Evolutionary conservation across 2,329 filamentous ascomycete genomes (phyloP).

Genomic region (Phaeosphaeriaceae sp.): DNA sequence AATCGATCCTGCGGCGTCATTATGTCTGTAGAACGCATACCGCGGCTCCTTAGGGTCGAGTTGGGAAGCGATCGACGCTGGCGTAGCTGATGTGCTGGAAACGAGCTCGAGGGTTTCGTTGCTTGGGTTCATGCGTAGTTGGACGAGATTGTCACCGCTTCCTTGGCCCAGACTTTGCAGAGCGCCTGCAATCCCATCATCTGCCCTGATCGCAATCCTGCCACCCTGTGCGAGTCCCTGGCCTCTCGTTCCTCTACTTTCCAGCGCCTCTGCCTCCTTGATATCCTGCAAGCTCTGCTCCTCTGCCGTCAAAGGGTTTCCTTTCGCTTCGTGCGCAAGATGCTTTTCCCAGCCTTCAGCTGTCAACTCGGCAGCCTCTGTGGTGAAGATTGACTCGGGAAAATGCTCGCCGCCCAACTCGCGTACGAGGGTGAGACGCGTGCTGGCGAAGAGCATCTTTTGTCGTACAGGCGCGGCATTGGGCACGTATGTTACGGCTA

Average conservation of each 20-base stretch:
- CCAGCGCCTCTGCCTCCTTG: slow-evolving; percentile 77
- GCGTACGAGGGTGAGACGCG: slow-evolving; percentile 75
- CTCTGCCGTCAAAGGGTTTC: slow-evolving; percentile 79
- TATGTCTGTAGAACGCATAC: slow-evolving; percentile 79
- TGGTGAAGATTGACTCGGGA: slow-evolving; percentile 77
- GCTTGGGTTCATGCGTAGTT: slow-evolving; percentile 76
- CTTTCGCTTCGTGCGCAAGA: slow-evolving; percentile 68
- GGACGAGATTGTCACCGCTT: slow-evolving; percentile 63
- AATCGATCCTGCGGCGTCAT: slow-evolving; percentile 64
- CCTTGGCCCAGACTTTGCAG: slow-evolving; percentile 66
- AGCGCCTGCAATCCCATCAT: slow-evolving; percentile 70
- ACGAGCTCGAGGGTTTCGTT: slow-evolving; percentile 75
- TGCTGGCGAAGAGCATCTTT: slow-evolving; percentile 86
- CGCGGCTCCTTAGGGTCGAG: slow-evolving; percentile 76
- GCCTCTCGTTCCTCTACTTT: slow-evolving; percentile 72
- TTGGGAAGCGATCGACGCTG: slow-evolving; percentile 64
- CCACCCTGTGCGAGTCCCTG: slow-evolving; percentile 48
- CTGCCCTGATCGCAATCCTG: slow-evolving; percentile 61
- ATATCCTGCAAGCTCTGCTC: slow-evolving; percentile 76
- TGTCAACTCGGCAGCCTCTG: slow-evolving; percentile 73
- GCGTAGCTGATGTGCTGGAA: slow-evolving; percentile 59
- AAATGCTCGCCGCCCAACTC: slow-evolving; percentile 83
- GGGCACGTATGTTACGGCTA: slow-evolving; percentile 80
- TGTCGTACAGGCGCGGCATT: slow-evolving; percentile 80
- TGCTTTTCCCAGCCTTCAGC: slow-evolving; percentile 75